Conservation (phyloP, 169 alveolate species). For the Theileria sp. region DNA sequence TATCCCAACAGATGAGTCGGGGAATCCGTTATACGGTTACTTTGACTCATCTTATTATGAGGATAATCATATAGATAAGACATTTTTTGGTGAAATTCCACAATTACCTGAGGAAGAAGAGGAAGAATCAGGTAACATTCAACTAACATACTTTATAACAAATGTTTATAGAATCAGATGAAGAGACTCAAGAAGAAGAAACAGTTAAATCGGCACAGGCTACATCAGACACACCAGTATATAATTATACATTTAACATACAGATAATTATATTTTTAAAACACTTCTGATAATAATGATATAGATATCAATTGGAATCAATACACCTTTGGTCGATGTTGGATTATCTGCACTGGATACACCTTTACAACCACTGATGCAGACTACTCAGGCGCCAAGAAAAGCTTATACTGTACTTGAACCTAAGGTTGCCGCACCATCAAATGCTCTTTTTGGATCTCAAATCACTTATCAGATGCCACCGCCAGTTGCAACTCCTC, state of each 20-base stretch:
- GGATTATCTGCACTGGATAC: conserved; percentile 51
- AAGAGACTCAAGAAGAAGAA: conserved; percentile 24
- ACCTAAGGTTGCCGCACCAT: conserved; percentile 35
- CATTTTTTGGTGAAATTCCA: conserved; percentile 69
- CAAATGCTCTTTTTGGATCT: conserved; percentile 59
- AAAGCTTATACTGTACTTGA: conserved; percentile 65
- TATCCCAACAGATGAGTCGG: conserved; percentile 81
- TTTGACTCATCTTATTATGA: conserved; percentile 67
- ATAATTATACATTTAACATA: conserved; percentile 12
- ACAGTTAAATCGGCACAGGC: conserved; percentile 46
- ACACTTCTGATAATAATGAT: neutral
- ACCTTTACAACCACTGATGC: conserved; percentile 32
- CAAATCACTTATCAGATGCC: conserved; percentile 66
- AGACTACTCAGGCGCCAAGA: conserved; percentile 40
- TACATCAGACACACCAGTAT: conserved; percentile 37
- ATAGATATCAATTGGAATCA: conserved; percentile 25
- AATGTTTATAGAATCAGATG: conserved; percentile 12
- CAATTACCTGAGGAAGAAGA: conserved; percentile 56
- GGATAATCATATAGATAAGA: conserved; percentile 56
- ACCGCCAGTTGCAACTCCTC: conserved; percentile 61
- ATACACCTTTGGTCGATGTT: conserved; percentile 27
- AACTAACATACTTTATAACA: neutral
- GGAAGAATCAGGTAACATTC: conserved; percentile 30
- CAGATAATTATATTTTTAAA: neutral
- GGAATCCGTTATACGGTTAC: conserved; percentile 76